Conservation (phyloP, 768 basidiomycete species). For the Mycena olivaceomarginata region DNA sequence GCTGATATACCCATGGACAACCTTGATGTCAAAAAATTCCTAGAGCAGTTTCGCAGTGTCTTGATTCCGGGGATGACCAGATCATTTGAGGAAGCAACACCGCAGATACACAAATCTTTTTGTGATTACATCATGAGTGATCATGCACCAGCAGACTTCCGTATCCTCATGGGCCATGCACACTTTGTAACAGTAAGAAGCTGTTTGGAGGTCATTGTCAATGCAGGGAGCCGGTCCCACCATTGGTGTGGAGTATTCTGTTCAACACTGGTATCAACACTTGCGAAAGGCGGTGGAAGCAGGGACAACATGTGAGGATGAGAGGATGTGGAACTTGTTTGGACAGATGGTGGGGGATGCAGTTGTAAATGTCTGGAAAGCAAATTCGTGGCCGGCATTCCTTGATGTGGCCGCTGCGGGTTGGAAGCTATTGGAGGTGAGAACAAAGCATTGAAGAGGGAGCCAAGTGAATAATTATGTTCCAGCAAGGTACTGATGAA, state of each 20-base stretch:
- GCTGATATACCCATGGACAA: no score
- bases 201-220: slow-evolving; percentile 26
- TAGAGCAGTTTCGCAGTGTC: slow-evolving; percentile 20
- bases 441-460: not conserved
- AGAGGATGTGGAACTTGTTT: slow-evolving; percentile 18
- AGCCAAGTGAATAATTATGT: slow-evolving; percentile 14
- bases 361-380: slow-evolving; percentile 17
- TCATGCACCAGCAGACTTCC: slow-evolving; percentile 17
- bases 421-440: slow-evolving; percentile 26
- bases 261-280: slow-evolving; percentile 15
- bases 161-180: slow-evolving; percentile 15
- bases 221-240: not conserved
- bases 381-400: not conserved
- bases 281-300: slow-evolving; percentile 30
- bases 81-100: slow-evolving; percentile 30
- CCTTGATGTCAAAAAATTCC: not conserved
- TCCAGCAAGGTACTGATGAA: slow-evolving; percentile 12
- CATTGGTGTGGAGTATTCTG: slow-evolving; percentile 13
- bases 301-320: slow-evolving; percentile 9
- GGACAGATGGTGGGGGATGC: slow-evolving; percentile 8
- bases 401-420: slow-evolving; percentile 18
- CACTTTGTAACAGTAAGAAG: slow-evolving; percentile 22
- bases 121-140: slow-evolving; percentile 15
- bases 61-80: slow-evolving; percentile 10
- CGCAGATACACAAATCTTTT: slow-evolving; percentile 29